Base-by-base conservation (phyloP, 305 asterid genomes). In the Petunia hybrid region DNA sequence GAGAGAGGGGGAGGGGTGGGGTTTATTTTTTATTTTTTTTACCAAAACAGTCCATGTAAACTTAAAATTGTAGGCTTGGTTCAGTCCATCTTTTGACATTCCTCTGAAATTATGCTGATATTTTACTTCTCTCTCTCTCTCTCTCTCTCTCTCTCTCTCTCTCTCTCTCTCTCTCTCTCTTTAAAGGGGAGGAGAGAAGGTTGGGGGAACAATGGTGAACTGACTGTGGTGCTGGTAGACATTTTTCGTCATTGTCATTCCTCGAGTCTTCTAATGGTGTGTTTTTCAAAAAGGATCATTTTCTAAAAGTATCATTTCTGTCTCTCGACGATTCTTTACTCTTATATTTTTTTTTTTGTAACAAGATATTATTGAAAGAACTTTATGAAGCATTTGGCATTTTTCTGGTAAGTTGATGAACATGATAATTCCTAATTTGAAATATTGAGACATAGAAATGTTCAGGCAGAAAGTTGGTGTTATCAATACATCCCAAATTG, bases 341-440 rank as follows among this genome's bases (percentile, higher is more conserved):
- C 43, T 48, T 48, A 51, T 35, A 51, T 35, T 48, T 45, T 51
- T 48, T 4, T 70, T 71, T 48, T 12, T 10, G 31, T 22, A 35
- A 12, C 12, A 8, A 48, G 61, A 71, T 51, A 6, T 68, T 71
- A 48, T 14, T 71, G 77, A 71, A 39, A 48, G 45, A 71, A 41
- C 45, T 35, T 71, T 71, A 53, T 46, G 77, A 46, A 70, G 61
- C 60, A 70, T 48, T 70, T 48, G 62, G 62, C 61, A 71, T 71
- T 10, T 22, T 57, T 48, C 62, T 31, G 48, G 59, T 70, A 16
- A 42, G 60, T 70, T 46, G 59, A 71, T 71, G 46, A 46, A 71
- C 77, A 35, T 71, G 45, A 61, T 71, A 31, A 48, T 48, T 48
- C 77, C 45, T 71, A 71, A 71, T 71, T 48, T 71, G 77, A 71